These are phyloP conservation scores for Eutrema heterophyllum DNA, from an alignment of 345 rosid genomes.

Conservation along the genomic window DNA sequence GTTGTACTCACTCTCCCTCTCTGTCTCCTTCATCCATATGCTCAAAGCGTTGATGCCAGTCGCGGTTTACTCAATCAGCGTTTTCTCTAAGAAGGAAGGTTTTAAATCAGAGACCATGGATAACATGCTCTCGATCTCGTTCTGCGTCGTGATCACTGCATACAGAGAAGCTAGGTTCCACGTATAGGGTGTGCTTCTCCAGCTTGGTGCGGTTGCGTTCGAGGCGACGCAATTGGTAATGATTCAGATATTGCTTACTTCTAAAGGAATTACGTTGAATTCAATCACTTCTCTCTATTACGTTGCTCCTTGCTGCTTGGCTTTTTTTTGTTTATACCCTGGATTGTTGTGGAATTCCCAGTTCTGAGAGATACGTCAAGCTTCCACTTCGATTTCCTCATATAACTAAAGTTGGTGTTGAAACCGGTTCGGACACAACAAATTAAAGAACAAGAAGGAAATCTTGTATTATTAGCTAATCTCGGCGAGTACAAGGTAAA, in stretches of 20 bases:
- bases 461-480: too few species aligned
- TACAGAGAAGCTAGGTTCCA: conserved; percentile 65
- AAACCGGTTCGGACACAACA: too few species aligned
- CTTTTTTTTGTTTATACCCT: conserved; percentile 51
- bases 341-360: conserved; percentile 55
- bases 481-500: too few species aligned
- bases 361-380: conserved; percentile 47
- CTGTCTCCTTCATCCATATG: conserved; percentile 95
- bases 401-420: too few species aligned
- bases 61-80: conserved; percentile 82
- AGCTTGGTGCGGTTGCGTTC: conserved; percentile 59
- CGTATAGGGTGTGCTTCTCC: conserved; percentile 51
- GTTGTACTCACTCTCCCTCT: conserved; percentile 74
- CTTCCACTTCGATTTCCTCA: conserved; percentile 50
- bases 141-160: conserved; percentile 60
- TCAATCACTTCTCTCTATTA: conserved; percentile 63
- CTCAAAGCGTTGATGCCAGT: conserved; percentile 98
- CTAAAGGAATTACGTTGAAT: conserved; percentile 52
- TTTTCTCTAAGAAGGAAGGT: conserved; percentile 38
- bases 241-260: conserved; percentile 54
- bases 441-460: too few species aligned
- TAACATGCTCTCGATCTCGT: conserved; percentile 59
- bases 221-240: conserved; percentile 60
- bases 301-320: conserved; percentile 60
- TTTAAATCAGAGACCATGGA: conserved; percentile 49